A percentile compares a stretch with the other conserved stretches of the same genome.
Evolutionary conservation across 805 yeast genomes (phyloP).

Genomic region (Wickerhamomyces rabaulensis): DNA sequence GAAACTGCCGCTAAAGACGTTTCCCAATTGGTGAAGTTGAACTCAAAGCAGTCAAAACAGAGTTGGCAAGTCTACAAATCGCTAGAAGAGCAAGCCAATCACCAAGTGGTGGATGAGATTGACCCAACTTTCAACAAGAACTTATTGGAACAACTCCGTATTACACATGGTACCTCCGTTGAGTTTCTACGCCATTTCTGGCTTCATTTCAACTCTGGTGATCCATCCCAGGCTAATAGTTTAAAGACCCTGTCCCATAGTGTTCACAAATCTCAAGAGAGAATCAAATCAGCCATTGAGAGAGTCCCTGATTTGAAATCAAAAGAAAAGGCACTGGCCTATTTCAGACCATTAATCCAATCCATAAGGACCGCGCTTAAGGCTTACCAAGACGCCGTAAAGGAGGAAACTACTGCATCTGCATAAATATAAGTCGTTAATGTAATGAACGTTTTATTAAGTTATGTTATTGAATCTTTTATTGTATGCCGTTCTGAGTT

Average conservation of each 20-base stretch:
- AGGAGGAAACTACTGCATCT: conserved; percentile 5
- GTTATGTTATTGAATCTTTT: not conserved
- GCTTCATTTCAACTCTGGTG: conserved; percentile 51
- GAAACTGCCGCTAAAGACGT: conserved; percentile 41
- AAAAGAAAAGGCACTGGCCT: conserved; percentile 25
- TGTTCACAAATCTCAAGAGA: conserved; percentile 39
- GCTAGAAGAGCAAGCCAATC: conserved; percentile 21
- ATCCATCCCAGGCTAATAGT: conserved; percentile 36
- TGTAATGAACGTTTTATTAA: not conserved
- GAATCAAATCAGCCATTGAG: conserved; percentile 35
- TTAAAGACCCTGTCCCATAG: conserved; percentile 45
- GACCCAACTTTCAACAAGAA: conserved; percentile 29
- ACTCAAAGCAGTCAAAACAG: conserved; percentile 49
- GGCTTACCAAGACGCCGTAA: conserved; percentile 37
- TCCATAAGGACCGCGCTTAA: conserved; percentile 43
- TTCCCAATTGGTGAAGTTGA: conserved; percentile 41
- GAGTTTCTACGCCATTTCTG: conserved; percentile 78
- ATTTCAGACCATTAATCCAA: conserved; percentile 38
- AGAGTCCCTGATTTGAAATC: conserved; percentile 25
- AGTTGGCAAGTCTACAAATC: conserved; percentile 31
- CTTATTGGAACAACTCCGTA: conserved; percentile 44
- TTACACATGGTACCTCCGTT: conserved; percentile 66
- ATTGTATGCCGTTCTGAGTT: conserved; percentile 43
- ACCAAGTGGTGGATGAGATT: conserved; percentile 25
- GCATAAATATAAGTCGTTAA: not conserved